phyloP scores from a whole-genome alignment of 805 yeast species.

The Kuraishia capsulata region DNA sequence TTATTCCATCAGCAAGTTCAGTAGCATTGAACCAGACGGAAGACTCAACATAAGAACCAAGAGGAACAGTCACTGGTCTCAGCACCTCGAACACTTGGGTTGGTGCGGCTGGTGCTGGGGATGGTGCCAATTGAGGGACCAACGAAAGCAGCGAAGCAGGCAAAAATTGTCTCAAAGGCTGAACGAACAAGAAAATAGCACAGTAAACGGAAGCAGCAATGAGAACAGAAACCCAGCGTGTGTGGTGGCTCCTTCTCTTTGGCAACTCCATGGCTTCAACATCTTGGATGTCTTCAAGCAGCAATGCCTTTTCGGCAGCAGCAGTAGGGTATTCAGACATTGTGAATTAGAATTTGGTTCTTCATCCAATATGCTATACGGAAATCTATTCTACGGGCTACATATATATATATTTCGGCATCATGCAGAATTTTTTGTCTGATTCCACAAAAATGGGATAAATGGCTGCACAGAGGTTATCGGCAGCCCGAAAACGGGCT shows the following conservation, averaged over 20 bases:
- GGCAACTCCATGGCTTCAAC: neutral
- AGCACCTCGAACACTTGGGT: constrained; percentile 10
- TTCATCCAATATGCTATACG: too few relatives aligned
- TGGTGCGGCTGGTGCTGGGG: too few relatives aligned
- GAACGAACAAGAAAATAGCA: neutral
- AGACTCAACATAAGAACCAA: constrained; percentile 4
- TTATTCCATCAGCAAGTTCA: neutral
- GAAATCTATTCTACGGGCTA: too few relatives aligned
- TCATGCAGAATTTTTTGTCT: too few relatives aligned
- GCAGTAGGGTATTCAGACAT: neutral
- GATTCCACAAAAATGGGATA: too few relatives aligned
- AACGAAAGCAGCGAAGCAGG: too few relatives aligned
- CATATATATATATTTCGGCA: too few relatives aligned
- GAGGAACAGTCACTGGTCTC: constrained; percentile 6
- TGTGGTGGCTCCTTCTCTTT: neutral
- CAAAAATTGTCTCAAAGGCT: constrained; percentile 1
- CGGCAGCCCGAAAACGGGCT: too few relatives aligned
- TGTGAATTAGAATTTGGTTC: constrained; percentile 16
- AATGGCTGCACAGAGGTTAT: too few relatives aligned
- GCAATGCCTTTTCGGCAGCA: neutral
- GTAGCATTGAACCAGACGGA: constrained; percentile 6
- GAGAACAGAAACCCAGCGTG: neutral
- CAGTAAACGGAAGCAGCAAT: constrained; percentile 1
- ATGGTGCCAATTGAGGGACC: too few relatives aligned
- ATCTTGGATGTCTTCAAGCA: neutral